Conservation (phyloP, 129 eudicot genomes). For the Artemisia annua region DNA sequence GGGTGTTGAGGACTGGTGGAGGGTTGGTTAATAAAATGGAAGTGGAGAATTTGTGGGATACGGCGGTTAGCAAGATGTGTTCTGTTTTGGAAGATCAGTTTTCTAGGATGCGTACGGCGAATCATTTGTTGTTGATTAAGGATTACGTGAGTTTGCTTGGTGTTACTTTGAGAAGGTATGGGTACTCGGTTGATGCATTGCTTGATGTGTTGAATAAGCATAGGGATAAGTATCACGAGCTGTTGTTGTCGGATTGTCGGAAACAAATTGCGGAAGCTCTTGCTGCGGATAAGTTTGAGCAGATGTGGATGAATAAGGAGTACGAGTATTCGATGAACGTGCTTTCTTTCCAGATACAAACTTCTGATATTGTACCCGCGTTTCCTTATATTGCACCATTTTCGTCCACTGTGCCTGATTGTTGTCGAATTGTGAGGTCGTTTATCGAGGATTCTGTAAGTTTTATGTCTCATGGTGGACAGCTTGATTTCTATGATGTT, state of each 20-base stretch:
- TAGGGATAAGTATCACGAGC: slow-evolving; percentile 93
- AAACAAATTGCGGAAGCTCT: slow-evolving; percentile 88
- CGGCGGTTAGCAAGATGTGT: slow-evolving; percentile 96
- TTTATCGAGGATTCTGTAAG: slow-evolving; percentile 98
- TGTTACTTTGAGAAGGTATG: slow-evolving; percentile 81
- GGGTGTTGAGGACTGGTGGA: slow-evolving; percentile 92
- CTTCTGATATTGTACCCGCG: slow-evolving; percentile 79
- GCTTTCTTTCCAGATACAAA: slow-evolving; percentile 92
- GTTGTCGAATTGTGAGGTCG: slow-evolving; percentile 92
- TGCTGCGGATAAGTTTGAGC: slow-evolving; percentile 89
- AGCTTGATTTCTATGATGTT: slow-evolving; percentile 94
- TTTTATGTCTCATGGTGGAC: slow-evolving; percentile 96
- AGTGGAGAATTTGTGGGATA: slow-evolving; percentile 94
- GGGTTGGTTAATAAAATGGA: slow-evolving; percentile 90
- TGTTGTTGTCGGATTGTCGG: slow-evolving; percentile 86
- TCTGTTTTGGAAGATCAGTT: slow-evolving; percentile 97
- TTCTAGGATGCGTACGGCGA: slow-evolving; percentile 96
- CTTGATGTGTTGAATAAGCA: slow-evolving; percentile 98
- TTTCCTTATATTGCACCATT: slow-evolving; percentile 96
- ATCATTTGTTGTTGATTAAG: slow-evolving; percentile 94
- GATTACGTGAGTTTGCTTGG: slow-evolving; percentile 97
- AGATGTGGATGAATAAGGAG: slow-evolving; percentile 98
- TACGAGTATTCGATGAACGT: slow-evolving; percentile 99
- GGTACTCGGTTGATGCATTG: slow-evolving; percentile 89
- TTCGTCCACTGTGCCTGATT: slow-evolving; percentile 92